These are phyloP conservation scores for Cryphonectria naterciae DNA, from an alignment of 2,329 filamentous ascomycete genomes.

Conservation along the genomic window DNA sequence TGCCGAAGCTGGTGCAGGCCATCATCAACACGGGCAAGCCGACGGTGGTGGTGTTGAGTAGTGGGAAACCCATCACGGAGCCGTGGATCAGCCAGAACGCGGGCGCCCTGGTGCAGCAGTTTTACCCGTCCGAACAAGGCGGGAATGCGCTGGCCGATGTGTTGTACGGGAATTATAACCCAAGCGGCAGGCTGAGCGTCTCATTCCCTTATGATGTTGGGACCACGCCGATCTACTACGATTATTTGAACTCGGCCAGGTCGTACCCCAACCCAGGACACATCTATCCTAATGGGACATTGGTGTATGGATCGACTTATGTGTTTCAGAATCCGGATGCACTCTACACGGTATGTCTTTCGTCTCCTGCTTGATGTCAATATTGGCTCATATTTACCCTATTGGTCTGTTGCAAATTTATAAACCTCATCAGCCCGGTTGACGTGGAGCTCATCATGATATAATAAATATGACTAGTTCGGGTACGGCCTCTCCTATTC, in stretches of 20 bases:
- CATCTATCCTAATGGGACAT: slow-evolving; percentile 59
- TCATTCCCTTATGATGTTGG: slow-evolving; percentile 71
- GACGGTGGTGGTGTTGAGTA: slow-evolving; percentile 69
- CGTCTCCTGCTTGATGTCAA: background rate
- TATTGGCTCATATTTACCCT: too few relatives aligned
- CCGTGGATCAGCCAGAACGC: slow-evolving; percentile 71
- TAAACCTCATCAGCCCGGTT: too few relatives aligned
- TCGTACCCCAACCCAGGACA: slow-evolving; percentile 56
- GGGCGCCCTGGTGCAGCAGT: slow-evolving; percentile 71
- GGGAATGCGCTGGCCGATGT: slow-evolving; percentile 69
- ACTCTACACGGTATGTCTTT: slow-evolving; percentile 51
- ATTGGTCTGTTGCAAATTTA: too few relatives aligned
- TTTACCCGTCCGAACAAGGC: slow-evolving; percentile 73
- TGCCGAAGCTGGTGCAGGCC: slow-evolving; percentile 67
- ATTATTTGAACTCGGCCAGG: slow-evolving; percentile 71
- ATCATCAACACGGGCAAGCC: slow-evolving; percentile 70
- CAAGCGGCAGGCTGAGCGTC: slow-evolving; percentile 68
- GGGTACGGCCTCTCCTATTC: slow-evolving; percentile 71
- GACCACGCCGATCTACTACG: slow-evolving; percentile 71
- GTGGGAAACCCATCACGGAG: slow-evolving; percentile 74
- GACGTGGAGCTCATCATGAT: background rate
- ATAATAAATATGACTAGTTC: slow-evolving; percentile 47
- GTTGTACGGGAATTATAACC: slow-evolving; percentile 67
- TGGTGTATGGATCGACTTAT: slow-evolving; percentile 68
- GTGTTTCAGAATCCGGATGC: slow-evolving; percentile 63